phyloP scores from a whole-genome alignment of 495 filamentous ascomycete genomes.

The Penicillium pulvis region DNA sequence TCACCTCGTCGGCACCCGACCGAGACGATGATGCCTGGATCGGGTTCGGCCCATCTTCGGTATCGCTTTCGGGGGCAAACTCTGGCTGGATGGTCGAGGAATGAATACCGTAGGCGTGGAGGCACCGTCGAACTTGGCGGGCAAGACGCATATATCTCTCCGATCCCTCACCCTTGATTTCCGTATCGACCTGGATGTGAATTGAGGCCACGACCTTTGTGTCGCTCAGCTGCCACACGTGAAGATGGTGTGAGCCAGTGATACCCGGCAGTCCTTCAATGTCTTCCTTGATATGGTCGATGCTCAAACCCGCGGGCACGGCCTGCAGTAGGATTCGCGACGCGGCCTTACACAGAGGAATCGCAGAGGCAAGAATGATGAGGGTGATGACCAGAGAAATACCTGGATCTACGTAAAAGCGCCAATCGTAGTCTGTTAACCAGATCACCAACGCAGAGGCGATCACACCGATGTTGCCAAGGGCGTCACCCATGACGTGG shows the following conservation, averaged over 20 bases:
- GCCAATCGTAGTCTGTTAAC: conserved; percentile 69
- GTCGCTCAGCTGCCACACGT: conserved; percentile 96
- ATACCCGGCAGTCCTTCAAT: conserved; percentile 83
- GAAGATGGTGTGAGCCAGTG: conserved; percentile 87
- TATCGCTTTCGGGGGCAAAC: conserved; percentile 67
- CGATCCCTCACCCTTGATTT: conserved; percentile 69
- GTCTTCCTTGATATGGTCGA: conserved; percentile 90
- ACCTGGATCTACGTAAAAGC: conserved; percentile 82
- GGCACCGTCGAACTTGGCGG: conserved; percentile 73
- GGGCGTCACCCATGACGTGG: conserved; percentile 93
- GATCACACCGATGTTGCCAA: conserved; percentile 97
- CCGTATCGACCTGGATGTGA: conserved; percentile 84
- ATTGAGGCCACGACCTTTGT: conserved; percentile 89
- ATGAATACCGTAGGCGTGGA: conserved; percentile 95
- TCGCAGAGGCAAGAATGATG: conserved; percentile 88
- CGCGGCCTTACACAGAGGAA: conserved; percentile 90
- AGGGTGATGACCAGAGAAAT: conserved; percentile 96
- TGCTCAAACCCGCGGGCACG: conserved; percentile 79
- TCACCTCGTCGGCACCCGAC: conserved; percentile 27
- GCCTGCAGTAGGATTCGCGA: conserved; percentile 94
- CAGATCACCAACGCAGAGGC: conserved; percentile 90
- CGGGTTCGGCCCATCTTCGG: conserved; percentile 45
- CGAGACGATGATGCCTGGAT: conserved; percentile 30
- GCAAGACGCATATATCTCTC: conserved; percentile 90
- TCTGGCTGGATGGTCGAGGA: conserved; percentile 98